Evolutionary conservation across 768 basidiomycete genomes (phyloP).

Genomic region (Mycena latifolia): DNA sequence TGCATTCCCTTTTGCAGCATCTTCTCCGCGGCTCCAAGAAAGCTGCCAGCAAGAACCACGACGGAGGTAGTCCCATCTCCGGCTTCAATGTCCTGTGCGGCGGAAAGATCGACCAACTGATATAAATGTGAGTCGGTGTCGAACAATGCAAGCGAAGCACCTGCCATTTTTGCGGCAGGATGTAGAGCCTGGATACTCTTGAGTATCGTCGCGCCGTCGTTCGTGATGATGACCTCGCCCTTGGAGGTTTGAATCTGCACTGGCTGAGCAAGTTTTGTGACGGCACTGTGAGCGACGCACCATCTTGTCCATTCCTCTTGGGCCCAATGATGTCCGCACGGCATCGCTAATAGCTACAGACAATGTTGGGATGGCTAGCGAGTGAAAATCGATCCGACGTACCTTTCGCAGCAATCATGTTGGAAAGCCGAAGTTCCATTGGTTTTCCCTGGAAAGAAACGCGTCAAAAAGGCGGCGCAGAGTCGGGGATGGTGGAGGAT

Average conservation of each 20-base stretch:
- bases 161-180: conserved; percentile 97
- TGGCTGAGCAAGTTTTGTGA: conserved; percentile 12
- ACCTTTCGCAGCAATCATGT: conserved; percentile 99
- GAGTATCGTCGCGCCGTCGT: conserved; percentile 98
- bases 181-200: conserved; percentile 96
- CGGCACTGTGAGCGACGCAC: conserved; percentile 53
- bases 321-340: conserved; percentile 95
- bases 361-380: conserved; percentile 31
- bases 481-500: conserved; percentile 24
- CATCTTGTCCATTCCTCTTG: conserved; percentile 99
- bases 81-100: conserved; percentile 98
- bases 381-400: conserved; percentile 31
- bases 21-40: conserved; percentile 96
- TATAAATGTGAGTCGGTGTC: conserved; percentile 25
- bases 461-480: conserved; percentile 29
- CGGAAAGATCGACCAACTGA: conserved; percentile 96
- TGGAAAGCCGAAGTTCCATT: conserved; percentile 97
- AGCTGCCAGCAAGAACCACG: conserved; percentile 94
- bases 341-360: conserved; percentile 93
- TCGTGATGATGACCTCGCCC: conserved; percentile 98
- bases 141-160: conserved; percentile 37
- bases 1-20: conserved; percentile 97
- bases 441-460: conserved; percentile 83
- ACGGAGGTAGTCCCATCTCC: conserved; percentile 99
- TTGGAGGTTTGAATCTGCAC: conserved; percentile 93